Conservation (phyloP, 192 early-diverging fungal genomes). For the Anaeromyces robustus region DNA sequence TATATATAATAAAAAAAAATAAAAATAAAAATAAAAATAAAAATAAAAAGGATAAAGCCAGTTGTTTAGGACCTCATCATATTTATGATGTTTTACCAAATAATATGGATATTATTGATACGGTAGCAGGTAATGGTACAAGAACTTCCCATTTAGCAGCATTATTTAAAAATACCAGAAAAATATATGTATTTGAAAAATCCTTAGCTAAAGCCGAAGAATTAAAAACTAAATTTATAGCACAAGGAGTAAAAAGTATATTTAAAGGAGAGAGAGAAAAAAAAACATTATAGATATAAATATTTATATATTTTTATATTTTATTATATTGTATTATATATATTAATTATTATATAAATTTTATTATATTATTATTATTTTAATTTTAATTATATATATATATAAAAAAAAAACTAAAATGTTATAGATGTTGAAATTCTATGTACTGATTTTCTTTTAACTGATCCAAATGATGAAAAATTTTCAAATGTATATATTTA, state of each 20-base stretch:
- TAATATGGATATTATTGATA: slow-evolving; percentile 15
- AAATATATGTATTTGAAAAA: neutral
- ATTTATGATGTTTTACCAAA: slow-evolving; percentile 2
- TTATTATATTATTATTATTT: too few relatives aligned
- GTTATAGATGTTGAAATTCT: slow-evolving; percentile 18
- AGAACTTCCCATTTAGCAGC: neutral
- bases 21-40: neutral
- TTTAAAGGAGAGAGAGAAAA: too few relatives aligned
- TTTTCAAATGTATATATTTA: neutral
- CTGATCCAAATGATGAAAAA: neutral
- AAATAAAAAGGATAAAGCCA: slow-evolving; percentile 18
- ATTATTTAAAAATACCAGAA: neutral
- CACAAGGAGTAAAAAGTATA: slow-evolving; percentile 11
- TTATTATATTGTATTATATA: slow-evolving; percentile 1
- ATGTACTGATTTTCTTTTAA: slow-evolving; percentile 4
- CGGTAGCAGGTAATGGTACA: slow-evolving; percentile 27
- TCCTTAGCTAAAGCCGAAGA: neutral
- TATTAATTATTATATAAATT: too few relatives aligned
- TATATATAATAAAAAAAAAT: neutral
- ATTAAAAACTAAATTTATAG: neutral
- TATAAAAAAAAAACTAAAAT: too few relatives aligned
- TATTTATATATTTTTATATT: slow-evolving; percentile 1
- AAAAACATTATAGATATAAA: neutral
- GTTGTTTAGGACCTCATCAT: slow-evolving; percentile 20
- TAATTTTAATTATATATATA: too few relatives aligned